These are phyloP conservation scores for Pythium angustatum DNA, from an alignment of 352 stramenopile genomes.

Conservation along the genomic window DNA sequence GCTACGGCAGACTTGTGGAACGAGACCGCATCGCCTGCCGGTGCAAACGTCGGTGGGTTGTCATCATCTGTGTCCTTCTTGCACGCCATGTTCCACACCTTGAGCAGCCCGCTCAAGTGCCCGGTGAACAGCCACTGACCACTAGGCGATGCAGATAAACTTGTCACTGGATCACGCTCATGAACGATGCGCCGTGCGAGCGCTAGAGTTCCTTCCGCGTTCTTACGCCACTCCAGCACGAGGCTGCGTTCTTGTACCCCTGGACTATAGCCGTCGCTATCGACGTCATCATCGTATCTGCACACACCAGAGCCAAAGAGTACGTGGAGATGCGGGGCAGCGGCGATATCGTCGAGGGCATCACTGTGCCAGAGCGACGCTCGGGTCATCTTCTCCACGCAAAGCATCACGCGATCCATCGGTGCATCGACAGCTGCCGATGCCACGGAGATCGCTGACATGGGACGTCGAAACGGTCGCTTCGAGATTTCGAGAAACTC, in stretches of 20 bases:
- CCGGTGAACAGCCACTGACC: conserved; percentile 61
- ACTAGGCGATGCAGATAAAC: conserved; percentile 38
- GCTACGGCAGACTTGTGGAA: conserved; percentile 21
- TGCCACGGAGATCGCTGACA: background rate
- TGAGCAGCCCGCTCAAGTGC: conserved; percentile 40
- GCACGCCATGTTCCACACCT: conserved; percentile 46
- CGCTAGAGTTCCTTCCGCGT: conserved; percentile 19
- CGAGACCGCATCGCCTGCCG: background rate
- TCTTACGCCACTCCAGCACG: conserved; percentile 38
- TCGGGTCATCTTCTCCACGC: conserved; percentile 43
- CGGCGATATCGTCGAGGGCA: conserved; percentile 38
- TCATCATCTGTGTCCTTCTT: background rate
- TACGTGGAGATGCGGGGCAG: conserved; percentile 23
- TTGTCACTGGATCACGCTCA: conserved; percentile 32
- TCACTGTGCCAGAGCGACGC: conserved; percentile 42
- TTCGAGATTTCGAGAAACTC: conserved; percentile 58
- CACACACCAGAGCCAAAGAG: conserved; percentile 42
- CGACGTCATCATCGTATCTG: conserved; percentile 14
- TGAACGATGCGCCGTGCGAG: conserved; percentile 28
- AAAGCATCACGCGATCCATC: conserved; percentile 41
- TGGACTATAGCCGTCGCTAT: background rate
- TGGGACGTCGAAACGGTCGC: conserved; percentile 27
- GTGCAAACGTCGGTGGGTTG: conserved; percentile 3
- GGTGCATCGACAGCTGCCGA: background rate
- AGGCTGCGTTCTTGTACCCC: conserved; percentile 19